phyloP scores from a whole-genome alignment of 441 rosid genomes.

The Pelargonium cotyledonis region DNA sequence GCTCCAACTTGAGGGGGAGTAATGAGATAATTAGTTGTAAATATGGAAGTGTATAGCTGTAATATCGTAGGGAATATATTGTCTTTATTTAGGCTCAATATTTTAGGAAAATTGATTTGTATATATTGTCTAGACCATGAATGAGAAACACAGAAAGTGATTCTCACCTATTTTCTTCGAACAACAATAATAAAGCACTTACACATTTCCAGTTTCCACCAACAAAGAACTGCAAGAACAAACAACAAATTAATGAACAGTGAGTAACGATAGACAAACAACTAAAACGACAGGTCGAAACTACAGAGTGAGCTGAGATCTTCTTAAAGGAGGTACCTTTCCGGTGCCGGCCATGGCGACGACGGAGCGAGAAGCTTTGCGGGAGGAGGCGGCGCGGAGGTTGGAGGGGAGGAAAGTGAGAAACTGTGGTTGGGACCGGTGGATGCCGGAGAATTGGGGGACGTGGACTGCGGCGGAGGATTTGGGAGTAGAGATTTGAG shows the following conservation, averaged over 20 bases:
- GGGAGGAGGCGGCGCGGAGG: slow-evolving; percentile 42
- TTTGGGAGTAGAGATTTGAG: slow-evolving; percentile 31
- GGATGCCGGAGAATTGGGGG: slow-evolving; percentile 57
- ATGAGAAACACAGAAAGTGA: too few relatives aligned
- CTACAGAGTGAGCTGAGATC: neutral
- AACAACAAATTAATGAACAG: slow-evolving; percentile 7
- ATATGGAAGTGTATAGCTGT: too few relatives aligned
- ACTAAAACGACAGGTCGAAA: too few relatives aligned
- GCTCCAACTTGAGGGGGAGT: too few relatives aligned
- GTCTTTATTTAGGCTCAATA: too few relatives aligned
- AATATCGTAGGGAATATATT: too few relatives aligned
- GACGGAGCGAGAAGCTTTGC: slow-evolving; percentile 46
- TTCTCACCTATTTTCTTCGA: too few relatives aligned
- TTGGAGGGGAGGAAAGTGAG: slow-evolving; percentile 31
- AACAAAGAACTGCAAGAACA: slow-evolving; percentile 80
- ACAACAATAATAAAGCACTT: too few relatives aligned
- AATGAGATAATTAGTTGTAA: too few relatives aligned
- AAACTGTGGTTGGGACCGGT: slow-evolving; percentile 32
- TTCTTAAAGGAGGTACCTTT: slow-evolving; percentile 37
- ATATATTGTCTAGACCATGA: too few relatives aligned
- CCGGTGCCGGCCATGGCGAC: slow-evolving; percentile 90
- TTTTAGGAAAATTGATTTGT: too few relatives aligned
- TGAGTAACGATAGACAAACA: neutral
- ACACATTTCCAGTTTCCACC: slow-evolving; percentile 99
- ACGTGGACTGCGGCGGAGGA: slow-evolving; percentile 26